These are phyloP conservation scores for Penicillium decumbens DNA, from an alignment of 2,329 filamentous ascomycete genomes.

Conservation along the genomic window DNA sequence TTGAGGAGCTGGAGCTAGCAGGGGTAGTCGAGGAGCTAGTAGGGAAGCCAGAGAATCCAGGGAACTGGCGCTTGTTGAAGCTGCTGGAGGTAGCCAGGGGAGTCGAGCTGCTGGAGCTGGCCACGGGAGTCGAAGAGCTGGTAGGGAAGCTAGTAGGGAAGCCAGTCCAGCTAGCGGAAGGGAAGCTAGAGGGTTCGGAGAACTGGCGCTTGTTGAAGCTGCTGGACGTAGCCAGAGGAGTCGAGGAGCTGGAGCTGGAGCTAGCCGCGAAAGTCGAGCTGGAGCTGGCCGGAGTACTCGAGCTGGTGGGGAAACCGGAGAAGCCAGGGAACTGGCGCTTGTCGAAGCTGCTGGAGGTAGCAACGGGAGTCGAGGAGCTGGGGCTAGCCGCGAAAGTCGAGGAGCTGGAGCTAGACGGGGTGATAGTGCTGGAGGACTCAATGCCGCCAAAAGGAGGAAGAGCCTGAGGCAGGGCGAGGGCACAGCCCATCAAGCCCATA, in stretches of 20 bases:
- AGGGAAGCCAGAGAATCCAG: background rate
- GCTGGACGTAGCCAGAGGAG: too few relatives aligned
- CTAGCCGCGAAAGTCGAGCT: background rate
- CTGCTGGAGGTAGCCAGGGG: background rate
- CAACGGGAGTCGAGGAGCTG: background rate
- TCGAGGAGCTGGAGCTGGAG: background rate
- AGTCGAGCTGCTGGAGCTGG: background rate
- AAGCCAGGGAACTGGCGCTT: conserved; percentile 4
- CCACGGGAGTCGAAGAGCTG: background rate
- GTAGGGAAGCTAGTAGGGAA: background rate
- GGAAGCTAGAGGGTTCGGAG: background rate
- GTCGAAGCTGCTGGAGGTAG: background rate
- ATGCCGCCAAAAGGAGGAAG: background rate
- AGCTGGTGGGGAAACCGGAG: background rate
- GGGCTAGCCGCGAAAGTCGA: background rate
- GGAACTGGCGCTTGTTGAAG: background rate
- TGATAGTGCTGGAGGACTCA: conserved; percentile 1
- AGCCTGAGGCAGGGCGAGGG: conserved; percentile 19
- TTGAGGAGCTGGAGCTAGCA: too few relatives aligned
- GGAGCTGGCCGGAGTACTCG: background rate
- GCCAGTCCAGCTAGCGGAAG: too few relatives aligned
- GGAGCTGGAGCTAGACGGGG: background rate
- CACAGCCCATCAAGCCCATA: conserved; percentile 22
- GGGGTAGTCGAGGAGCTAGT: background rate
- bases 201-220: conserved; percentile 7